These are phyloP conservation scores for Apostasia ramifera DNA, from an alignment of 106 monocot genomes.

Conservation along the genomic window DNA sequence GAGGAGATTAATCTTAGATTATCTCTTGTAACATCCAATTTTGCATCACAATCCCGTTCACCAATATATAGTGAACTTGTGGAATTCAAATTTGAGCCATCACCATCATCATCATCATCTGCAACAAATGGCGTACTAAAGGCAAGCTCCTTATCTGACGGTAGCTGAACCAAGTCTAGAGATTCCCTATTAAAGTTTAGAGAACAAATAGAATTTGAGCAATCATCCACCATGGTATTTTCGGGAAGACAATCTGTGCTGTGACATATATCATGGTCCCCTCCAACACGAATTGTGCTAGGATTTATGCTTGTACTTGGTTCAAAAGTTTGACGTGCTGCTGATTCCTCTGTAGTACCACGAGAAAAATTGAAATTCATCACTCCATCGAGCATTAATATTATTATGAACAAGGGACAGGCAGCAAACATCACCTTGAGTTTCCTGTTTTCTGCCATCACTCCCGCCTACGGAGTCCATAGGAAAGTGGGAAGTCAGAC, in stretches of 20 bases:
- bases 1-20: slow-evolving; percentile 22
- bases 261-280: slow-evolving; percentile 5
- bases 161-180: not conserved
- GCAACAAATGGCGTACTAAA: slow-evolving; percentile 1
- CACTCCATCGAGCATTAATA: not conserved
- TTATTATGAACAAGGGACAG: not conserved
- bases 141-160: slow-evolving; percentile 5
- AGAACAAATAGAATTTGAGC: slow-evolving; percentile 5
- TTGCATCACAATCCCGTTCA: slow-evolving; percentile 15
- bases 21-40: slow-evolving; percentile 1
- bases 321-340: slow-evolving; percentile 6
- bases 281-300: not conserved
- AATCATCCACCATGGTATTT: slow-evolving; percentile 1
- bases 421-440: slow-evolving; percentile 6
- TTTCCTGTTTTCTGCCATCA: slow-evolving; percentile 15
- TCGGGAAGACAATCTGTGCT: slow-evolving; percentile 8
- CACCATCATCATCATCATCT: not conserved
- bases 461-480: slow-evolving; percentile 29
- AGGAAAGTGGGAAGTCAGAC: slow-evolving; percentile 22
- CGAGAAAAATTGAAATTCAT: not conserved
- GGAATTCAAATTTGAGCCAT: slow-evolving; percentile 4
- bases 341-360: slow-evolving; percentile 7
- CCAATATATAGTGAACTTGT: slow-evolving; percentile 8
- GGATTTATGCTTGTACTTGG: not conserved
- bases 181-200: slow-evolving; percentile 4